These are phyloP conservation scores for Albugo laibachii DNA, from an alignment of 352 stramenopile genomes.

Conservation along the genomic window DNA sequence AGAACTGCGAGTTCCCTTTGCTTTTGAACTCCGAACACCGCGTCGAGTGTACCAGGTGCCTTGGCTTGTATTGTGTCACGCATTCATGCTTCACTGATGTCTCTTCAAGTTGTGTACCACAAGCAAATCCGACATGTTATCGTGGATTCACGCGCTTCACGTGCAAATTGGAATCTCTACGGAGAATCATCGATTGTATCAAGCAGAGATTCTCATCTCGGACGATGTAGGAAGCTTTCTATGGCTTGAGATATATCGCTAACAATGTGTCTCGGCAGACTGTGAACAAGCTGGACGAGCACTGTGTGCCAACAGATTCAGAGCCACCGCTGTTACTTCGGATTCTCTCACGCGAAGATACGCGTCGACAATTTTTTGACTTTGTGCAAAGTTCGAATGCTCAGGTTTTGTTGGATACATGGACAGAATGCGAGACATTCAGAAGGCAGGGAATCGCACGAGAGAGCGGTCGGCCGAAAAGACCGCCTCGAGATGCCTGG, in stretches of 20 bases:
- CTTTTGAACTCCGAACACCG: conserved; percentile 61
- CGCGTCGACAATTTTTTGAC: conserved; percentile 60
- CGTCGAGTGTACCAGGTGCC: conserved; percentile 43
- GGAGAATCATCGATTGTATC: conserved; percentile 60
- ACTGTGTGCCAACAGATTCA: conserved; percentile 13
- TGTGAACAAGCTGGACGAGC: conserved; percentile 33
- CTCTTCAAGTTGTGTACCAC: conserved; percentile 35
- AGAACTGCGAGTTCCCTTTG: conserved; percentile 50
- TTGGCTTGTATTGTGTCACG: neutral
- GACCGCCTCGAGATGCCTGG: conserved; percentile 18
- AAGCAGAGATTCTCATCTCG: conserved; percentile 70
- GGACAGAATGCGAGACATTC: conserved; percentile 69
- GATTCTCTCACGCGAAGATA: conserved; percentile 51
- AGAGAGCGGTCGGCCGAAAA: conserved; percentile 8
- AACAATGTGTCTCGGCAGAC: conserved; percentile 12
- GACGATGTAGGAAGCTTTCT: conserved; percentile 33
- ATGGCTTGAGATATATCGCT: neutral
- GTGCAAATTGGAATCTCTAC: conserved; percentile 57
- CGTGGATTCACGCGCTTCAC: conserved; percentile 64
- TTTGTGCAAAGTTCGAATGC: conserved; percentile 42
- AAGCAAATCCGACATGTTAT: conserved; percentile 62
- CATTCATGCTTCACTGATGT: neutral
- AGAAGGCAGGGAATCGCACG: conserved; percentile 31
- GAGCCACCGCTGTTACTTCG: conserved; percentile 46
- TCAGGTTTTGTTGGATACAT: conserved; percentile 57